Base-by-base conservation (phyloP, 768 basidiomycete species). In the Fomitopsis serialis region DNA sequence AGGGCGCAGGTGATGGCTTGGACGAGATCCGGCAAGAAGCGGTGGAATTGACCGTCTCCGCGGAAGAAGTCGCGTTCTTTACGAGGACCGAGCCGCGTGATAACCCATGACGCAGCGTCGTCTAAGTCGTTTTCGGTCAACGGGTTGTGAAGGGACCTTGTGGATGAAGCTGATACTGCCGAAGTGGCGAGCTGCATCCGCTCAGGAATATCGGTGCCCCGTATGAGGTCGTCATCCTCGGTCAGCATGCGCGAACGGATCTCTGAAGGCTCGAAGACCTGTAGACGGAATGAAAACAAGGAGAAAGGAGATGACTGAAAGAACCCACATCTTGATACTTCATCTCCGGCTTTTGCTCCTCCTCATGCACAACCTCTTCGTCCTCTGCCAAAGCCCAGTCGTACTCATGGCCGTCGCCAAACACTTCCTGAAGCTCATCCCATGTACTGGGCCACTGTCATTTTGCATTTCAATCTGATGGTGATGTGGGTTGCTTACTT, bases 221-320 rank as follows among this genome's bases (percentile, higher is more conserved):
- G 87, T 56, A 99, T 95, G 44, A 92, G 74, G 62, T 96, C 91
- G 68, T 99, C 97, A 54, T 92, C 92, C 58, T 94, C 92, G 2
- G 93, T 96, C 25, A 98, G 74, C 75, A 92, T 77, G 37, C 90
- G 81, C 55, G 85, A 87, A 48, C 83, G 84, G 65, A 99, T 98
- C 73, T 98, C 94, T 11, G 95, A 89, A 0, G 97, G 97, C 66
- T 99, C 97, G 61, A 98, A 99, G 56, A 98, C 92, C 94, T 98
- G 51, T 23, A 55, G 58, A 46, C 42, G 17, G 52, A 32, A 52
- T 50, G 52, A 51, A 45, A 46, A 34, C 47, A 37, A 44, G 34
- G 45, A 32, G 17, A 8, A 13, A 35, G 62, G n/a, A 17, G 56
- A 54, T 54, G 29, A 52, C 51, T 32, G 24, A 15, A 62, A 72